Percentiles rank a stretch among this genome's conserved stretches.
Evolutionary conservation across 306 rosid genomes (phyloP).

Genomic region (Clitoria ternatea): DNA sequence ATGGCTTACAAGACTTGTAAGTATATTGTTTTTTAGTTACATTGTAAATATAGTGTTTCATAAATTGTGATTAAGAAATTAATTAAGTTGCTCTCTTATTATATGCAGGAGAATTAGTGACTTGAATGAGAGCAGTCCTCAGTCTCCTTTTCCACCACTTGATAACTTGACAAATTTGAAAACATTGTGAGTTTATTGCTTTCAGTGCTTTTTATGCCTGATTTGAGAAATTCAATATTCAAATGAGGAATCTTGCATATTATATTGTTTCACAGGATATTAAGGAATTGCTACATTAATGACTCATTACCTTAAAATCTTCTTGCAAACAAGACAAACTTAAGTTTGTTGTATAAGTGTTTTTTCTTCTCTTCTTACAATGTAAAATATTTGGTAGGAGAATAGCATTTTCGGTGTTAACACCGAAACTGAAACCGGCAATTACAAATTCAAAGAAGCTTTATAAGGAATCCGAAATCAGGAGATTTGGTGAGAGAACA

Average conservation of each 20-base stretch:
- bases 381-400: too few relatives aligned
- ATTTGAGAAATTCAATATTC: background rate
- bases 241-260: background rate
- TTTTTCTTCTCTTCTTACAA: background rate
- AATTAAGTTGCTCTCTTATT: background rate
- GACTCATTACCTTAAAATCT: slow-evolving; percentile 42
- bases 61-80: too few relatives aligned
- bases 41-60: background rate
- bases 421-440: too few relatives aligned
- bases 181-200: slow-evolving; percentile 39
- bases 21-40: slow-evolving; percentile 14
- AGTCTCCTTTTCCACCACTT: slow-evolving; percentile 43
- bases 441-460: too few relatives aligned
- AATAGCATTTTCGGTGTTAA: too few relatives aligned
- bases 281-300: slow-evolving; percentile 59
- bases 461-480: too few relatives aligned
- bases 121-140: slow-evolving; percentile 55
- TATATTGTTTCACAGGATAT: slow-evolving; percentile 37
- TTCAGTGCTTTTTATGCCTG: background rate
- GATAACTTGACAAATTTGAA: slow-evolving; percentile 19
- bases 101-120: slow-evolving; percentile 59
- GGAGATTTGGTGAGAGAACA: too few relatives aligned
- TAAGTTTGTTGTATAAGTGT: slow-evolving; percentile 57
- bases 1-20: slow-evolving; percentile 45
- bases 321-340: background rate